Conservation (phyloP, 768 basidiomycete genomes). For the Cystobasidium onofrii region DNA sequence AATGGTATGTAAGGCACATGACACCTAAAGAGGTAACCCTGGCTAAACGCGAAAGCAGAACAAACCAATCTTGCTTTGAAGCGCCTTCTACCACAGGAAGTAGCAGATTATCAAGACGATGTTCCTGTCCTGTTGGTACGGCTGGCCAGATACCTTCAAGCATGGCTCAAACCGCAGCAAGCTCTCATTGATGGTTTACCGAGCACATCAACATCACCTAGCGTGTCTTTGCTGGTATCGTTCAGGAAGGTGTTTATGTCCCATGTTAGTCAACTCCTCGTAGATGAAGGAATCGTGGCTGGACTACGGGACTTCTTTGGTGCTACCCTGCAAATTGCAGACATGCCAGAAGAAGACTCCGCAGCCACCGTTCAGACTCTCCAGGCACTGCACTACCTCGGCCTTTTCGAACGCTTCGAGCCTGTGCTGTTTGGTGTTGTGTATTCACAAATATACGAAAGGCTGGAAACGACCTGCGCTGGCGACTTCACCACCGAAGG, state of each 20-base stretch:
- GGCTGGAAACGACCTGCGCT: slow-evolving; percentile 60
- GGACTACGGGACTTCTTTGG: slow-evolving; percentile 6
- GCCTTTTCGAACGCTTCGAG: slow-evolving; percentile 73
- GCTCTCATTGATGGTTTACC: slow-evolving; percentile 14
- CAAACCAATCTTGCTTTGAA: not conserved
- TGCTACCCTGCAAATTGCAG: not conserved
- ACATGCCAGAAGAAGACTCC: not conserved
- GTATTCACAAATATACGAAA: slow-evolving; percentile 71
- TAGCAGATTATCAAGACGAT: slow-evolving; percentile 2
- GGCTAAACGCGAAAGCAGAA: not conserved
- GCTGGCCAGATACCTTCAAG: slow-evolving; percentile 21
- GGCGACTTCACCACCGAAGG: slow-evolving; percentile 60
- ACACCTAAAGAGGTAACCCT: not conserved
- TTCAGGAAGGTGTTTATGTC: slow-evolving; percentile 15
- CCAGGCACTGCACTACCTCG: slow-evolving; percentile 47
- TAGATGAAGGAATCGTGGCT: not conserved
- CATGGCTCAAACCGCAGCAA: slow-evolving; percentile 22
- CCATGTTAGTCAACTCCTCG: not conserved
- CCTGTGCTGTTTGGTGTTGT: slow-evolving; percentile 72
- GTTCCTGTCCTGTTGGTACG: not conserved
- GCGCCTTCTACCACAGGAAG: not conserved
- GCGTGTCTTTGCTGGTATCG: not conserved
- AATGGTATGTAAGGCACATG: not conserved
- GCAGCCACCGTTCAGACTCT: not conserved
- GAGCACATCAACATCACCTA: not conserved